Base-by-base conservation (phyloP, 495 filamentous ascomycete species). In the Penicillium egyptiacum region DNA sequence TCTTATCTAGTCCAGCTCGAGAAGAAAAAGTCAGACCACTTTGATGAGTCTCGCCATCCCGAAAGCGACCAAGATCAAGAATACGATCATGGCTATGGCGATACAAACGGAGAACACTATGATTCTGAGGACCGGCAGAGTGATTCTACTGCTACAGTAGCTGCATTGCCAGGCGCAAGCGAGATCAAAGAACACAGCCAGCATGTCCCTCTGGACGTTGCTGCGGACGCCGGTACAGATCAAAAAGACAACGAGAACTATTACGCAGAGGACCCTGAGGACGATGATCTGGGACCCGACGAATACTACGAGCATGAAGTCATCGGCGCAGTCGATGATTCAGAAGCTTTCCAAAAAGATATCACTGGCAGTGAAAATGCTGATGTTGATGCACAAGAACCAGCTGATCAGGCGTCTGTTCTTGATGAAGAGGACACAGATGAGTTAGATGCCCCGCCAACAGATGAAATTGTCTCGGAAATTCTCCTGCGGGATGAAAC, bases 81-180 rank as follows among this genome's bases (percentile, higher is more conserved):
- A 43, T 16, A 49, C 16, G 48, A 54, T 30, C 26, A 53, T 26
- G 14, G 14, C 20, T 47, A 55, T 22, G 50, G 43, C 48, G 59
- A 60, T 47, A 25, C 50, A 1, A 48, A 54, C 23, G 60, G 68
- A 48, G 58, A 57, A 10, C 62, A 55, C 0, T 67, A 70, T 58
- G 59, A 66, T 37, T 66, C 60, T 7, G 72, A 75, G 25, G 69
- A 58, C 43, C 65, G 66, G 30, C 61, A 58, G 5, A 70, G 67
- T 16, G 71, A 72, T 39, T 74, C 73, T 4, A 70, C 70, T 7
- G 59, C 62, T 30, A 73, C 75, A 12, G 47, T 73, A 33, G 62
- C 58, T 25, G 56, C 62, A 11, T 25, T 64, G 6, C 58, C 67
- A 12, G 51, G 57, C 2, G 44, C 52, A 22, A 42, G 53, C 41